phyloP scores from a whole-genome alignment of 2,329 filamentous ascomycete species.

The Whalleya microplaca region DNA sequence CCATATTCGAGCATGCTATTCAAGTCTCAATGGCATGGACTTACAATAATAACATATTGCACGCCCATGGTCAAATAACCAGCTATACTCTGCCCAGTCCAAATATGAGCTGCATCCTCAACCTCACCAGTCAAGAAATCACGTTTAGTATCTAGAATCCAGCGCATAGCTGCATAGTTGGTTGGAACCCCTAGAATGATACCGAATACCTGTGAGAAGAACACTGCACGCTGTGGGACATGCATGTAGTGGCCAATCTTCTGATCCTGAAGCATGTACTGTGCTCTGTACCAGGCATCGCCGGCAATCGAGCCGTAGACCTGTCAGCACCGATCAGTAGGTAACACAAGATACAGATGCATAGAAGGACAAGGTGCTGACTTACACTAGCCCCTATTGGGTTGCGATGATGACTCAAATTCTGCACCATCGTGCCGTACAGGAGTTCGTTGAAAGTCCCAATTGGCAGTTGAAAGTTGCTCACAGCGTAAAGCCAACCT shows the following conservation, averaged over 20 bases:
- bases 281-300: conserved; percentile 63
- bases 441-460: conserved; percentile 63
- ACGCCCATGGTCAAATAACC: conserved; percentile 57
- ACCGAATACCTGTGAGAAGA: conserved; percentile 65
- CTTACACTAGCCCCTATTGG: conserved; percentile 56
- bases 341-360: background rate
- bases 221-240: conserved; percentile 60
- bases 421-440: conserved; percentile 63
- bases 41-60: conserved; percentile 62
- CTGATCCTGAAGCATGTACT: conserved; percentile 63
- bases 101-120: conserved; percentile 60
- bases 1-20: background rate
- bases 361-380: background rate
- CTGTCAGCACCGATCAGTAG: conserved; percentile 8
- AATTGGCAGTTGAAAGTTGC: conserved; percentile 57
- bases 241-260: conserved; percentile 70
- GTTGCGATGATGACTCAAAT: conserved; percentile 54
- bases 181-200: conserved; percentile 62
- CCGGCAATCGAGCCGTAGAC: conserved; percentile 63
- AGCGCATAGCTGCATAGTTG: conserved; percentile 64
- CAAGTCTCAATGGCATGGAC: conserved; percentile 9
- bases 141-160: conserved; percentile 60
- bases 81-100: conserved; percentile 61
- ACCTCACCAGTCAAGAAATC: conserved; percentile 56
- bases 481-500: conserved; percentile 62